Conservation (phyloP, 257 asterid species). For the Nyctanthes arbortristis region DNA sequence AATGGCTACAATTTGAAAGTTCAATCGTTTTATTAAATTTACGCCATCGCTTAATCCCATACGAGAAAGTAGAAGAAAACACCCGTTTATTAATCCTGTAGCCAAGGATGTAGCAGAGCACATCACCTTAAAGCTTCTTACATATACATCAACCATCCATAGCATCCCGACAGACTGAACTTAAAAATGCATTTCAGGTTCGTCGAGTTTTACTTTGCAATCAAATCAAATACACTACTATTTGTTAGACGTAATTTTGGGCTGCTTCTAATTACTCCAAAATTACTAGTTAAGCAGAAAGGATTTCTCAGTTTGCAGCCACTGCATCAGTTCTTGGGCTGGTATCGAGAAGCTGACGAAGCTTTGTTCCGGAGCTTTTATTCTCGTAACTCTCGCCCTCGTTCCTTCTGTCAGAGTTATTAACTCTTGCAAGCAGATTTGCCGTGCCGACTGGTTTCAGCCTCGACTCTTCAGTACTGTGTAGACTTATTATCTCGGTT, state of each 20-base stretch:
- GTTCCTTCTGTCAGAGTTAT: conserved; percentile 49
- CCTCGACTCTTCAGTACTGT: conserved; percentile 43
- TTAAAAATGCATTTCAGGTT: conserved; percentile 61
- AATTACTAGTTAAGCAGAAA: conserved; percentile 32
- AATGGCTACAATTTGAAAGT: too few relatives aligned
- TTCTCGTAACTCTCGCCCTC: conserved; percentile 55
- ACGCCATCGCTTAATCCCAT: too few relatives aligned
- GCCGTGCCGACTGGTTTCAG: conserved; percentile 71
- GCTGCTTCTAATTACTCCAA: conserved; percentile 74
- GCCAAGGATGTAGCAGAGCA: too few relatives aligned
- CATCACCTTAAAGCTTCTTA: too few relatives aligned
- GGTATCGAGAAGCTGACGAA: conserved; percentile 74
- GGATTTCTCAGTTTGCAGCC: conserved; percentile 44
- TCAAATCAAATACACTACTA: conserved; percentile 51
- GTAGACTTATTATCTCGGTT: conserved; percentile 32
- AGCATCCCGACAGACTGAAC: conserved; percentile 52
- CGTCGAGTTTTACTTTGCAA: conserved; percentile 39
- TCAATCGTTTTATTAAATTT: too few relatives aligned
- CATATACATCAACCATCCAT: conserved; percentile 23
- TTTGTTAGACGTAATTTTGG: conserved; percentile 68
- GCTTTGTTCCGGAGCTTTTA: conserved; percentile 61
- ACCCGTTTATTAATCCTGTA: too few relatives aligned
- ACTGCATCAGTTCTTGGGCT: conserved; percentile 80
- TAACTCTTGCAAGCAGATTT: conserved; percentile 81
- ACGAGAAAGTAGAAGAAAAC: too few relatives aligned